Conservation (phyloP, 2,329 filamentous ascomycete species). For the Alternaria sp. region DNA sequence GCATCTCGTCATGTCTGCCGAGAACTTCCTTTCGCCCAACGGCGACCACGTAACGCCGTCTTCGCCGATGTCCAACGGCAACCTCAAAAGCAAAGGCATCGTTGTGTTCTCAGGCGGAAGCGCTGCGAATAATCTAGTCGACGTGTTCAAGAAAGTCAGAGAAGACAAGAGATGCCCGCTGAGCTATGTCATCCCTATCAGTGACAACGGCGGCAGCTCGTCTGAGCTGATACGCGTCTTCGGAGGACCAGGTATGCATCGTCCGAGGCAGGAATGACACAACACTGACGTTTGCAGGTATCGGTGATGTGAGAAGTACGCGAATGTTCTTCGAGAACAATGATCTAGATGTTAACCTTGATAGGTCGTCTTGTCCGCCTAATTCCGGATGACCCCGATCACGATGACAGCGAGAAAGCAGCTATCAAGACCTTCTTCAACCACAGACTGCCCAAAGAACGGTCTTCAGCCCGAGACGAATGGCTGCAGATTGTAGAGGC, state of each 20-base stretch:
- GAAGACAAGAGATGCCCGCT: slow-evolving; percentile 70
- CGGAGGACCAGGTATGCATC: slow-evolving; percentile 77
- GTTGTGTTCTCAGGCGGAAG: slow-evolving; percentile 92
- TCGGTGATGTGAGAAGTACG: slow-evolving; percentile 78
- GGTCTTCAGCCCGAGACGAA: slow-evolving; percentile 70
- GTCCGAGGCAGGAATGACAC: slow-evolving; percentile 4
- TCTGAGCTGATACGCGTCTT: slow-evolving; percentile 94
- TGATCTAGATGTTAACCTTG: background rate
- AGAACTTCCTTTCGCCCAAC: slow-evolving; percentile 23
- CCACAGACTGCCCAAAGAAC: slow-evolving; percentile 73
- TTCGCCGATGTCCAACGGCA: slow-evolving; percentile 27
- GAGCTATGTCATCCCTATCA: slow-evolving; percentile 91
- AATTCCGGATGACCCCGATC: slow-evolving; percentile 70
- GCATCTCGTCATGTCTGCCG: slow-evolving; percentile 25
- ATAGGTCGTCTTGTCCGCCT: slow-evolving; percentile 85
- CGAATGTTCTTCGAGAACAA: slow-evolving; percentile 10
- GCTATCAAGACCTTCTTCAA: slow-evolving; percentile 88
- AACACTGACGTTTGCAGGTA: slow-evolving; percentile 45
- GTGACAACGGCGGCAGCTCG: slow-evolving; percentile 92
- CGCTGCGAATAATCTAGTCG: slow-evolving; percentile 92
- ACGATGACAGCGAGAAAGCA: slow-evolving; percentile 61
- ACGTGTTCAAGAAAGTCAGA: slow-evolving; percentile 74
- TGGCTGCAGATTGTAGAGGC: slow-evolving; percentile 92
- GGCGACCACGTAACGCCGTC: slow-evolving; percentile 22
- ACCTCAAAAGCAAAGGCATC: slow-evolving; percentile 60